Conservation (phyloP, 2,329 filamentous ascomycete species). For the Alternaria conjuncta region DNA sequence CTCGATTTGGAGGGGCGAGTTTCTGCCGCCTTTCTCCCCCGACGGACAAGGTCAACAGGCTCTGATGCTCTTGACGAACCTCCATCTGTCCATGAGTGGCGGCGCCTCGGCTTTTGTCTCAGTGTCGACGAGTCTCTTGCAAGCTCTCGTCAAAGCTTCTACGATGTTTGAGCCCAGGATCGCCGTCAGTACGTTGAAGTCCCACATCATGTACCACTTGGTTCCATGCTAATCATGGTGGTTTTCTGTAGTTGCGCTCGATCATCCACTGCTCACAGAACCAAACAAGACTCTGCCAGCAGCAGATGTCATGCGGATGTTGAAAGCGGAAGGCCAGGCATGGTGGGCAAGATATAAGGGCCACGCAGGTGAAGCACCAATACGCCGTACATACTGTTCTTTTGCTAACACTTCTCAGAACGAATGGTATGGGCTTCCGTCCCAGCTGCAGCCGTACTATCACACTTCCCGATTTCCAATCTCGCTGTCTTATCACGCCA, state of each 20-base stretch:
- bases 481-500: neutral
- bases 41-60: neutral
- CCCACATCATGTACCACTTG: too few relatives aligned
- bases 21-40: constrained; percentile 4
- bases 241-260: neutral
- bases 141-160: constrained; percentile 5
- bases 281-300: neutral
- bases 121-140: constrained; percentile 6
- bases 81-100: constrained; percentile 7
- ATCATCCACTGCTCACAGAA: neutral
- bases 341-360: constrained; percentile 12
- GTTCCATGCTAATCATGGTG: neutral
- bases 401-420: neutral
- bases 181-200: neutral
- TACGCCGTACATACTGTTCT: too few relatives aligned
- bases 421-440: neutral
- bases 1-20: neutral
- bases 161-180: constrained; percentile 5
- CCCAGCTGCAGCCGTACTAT: neutral
- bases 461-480: neutral
- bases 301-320: neutral
- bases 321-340: neutral
- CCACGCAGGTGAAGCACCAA: neutral
- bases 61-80: neutral
- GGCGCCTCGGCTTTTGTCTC: constrained; percentile 11